A percentile compares a stretch with the other conserved stretches of the same genome.
Evolutionary conservation across 371 early-diverging fungal species (phyloP).

Genomic region (Lichtheimia corymbifera): DNA sequence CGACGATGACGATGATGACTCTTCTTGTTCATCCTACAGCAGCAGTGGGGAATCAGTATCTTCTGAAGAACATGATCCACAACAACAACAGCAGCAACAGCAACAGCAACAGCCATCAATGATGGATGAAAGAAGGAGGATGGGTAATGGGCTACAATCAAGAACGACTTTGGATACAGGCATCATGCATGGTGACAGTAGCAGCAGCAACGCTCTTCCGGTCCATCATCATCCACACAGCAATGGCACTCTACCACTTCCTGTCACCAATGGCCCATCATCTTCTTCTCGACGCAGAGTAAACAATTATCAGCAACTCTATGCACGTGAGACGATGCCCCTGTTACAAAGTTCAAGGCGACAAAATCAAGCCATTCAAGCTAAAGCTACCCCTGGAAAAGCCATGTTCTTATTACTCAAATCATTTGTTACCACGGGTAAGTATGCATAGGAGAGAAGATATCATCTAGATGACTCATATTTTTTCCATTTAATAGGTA

Average conservation of each 20-base stretch:
- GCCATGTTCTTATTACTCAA: constrained; percentile 84
- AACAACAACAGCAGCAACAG: constrained; percentile 1
- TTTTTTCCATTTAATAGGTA: constrained; percentile 24
- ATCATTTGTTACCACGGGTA: constrained; percentile 87
- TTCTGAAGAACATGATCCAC: not conserved
- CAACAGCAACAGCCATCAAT: not conserved
- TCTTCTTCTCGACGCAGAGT: too few relatives aligned
- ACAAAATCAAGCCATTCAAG: constrained; percentile 47
- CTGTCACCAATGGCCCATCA: too few relatives aligned
- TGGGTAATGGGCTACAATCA: too few relatives aligned
- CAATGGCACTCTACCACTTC: too few relatives aligned
- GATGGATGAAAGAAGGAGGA: too few relatives aligned
- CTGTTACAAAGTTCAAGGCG: constrained; percentile 47
- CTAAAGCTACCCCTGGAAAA: constrained; percentile 76
- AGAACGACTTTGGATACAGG: too few relatives aligned
- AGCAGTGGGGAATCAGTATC: constrained; percentile 1
- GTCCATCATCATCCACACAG: too few relatives aligned
- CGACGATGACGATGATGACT: constrained; percentile 3
- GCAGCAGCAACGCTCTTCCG: too few relatives aligned
- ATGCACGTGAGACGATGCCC: constrained; percentile 55
- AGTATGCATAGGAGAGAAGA: not conserved
- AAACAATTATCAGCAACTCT: constrained; percentile 33
- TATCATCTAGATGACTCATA: not conserved
- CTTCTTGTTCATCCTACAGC: not conserved
- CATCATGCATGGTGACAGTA: too few relatives aligned